phyloP scores from a whole-genome alignment of 2,329 filamentous ascomycete genomes.

The Scleromitrula shiraiana region DNA sequence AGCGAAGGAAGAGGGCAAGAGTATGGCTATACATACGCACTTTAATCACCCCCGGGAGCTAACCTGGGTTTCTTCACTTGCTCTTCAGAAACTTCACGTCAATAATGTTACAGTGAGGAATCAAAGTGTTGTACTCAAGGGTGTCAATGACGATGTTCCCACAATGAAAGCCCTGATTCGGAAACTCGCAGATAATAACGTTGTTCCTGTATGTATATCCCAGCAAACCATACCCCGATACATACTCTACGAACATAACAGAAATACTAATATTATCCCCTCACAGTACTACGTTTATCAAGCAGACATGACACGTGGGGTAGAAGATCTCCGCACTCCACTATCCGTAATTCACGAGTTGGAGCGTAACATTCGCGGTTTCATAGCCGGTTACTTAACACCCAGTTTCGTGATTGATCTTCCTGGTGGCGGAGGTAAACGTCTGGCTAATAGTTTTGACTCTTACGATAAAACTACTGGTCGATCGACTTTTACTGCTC shows the following conservation, averaged over 20 bases:
- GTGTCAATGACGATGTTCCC: conserved; percentile 47
- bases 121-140: conserved; percentile 50
- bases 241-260: background rate
- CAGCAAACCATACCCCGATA: too few species aligned
- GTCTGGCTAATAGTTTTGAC: conserved; percentile 44
- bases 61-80: conserved; percentile 49
- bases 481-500: conserved; percentile 47
- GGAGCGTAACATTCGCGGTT: conserved; percentile 49
- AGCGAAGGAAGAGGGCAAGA: conserved; percentile 46
- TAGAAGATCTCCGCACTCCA: conserved; percentile 56
- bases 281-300: conserved; percentile 62
- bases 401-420: conserved; percentile 57
- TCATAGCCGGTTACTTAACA: conserved; percentile 54
- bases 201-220: conserved; percentile 43
- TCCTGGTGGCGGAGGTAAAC: conserved; percentile 55
- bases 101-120: conserved; percentile 49
- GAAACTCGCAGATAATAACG: conserved; percentile 45
- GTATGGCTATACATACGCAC: conserved; percentile 56
- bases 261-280: conserved; percentile 1
- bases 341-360: conserved; percentile 50
- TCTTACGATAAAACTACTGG: conserved; percentile 47
- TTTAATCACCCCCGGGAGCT: conserved; percentile 57
- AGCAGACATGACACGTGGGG: conserved; percentile 51
- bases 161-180: conserved; percentile 48
- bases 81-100: conserved; percentile 42